phyloP scores from a whole-genome alignment of 257 asterid genomes.

The Perilla frutescens region DNA sequence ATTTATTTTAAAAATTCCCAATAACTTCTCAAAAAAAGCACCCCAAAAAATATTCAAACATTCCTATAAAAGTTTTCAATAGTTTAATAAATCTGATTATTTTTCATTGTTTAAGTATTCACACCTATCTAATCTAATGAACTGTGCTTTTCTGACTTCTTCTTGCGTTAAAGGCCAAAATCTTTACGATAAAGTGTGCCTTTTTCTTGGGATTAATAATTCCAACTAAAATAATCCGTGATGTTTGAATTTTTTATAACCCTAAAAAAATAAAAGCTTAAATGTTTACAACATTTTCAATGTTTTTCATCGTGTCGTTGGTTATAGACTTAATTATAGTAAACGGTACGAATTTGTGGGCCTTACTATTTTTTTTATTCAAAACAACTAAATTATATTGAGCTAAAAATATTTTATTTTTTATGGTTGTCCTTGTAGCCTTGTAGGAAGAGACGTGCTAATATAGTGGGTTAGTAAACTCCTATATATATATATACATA shows the following conservation, averaged over 20 bases:
- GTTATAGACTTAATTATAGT: too few species aligned
- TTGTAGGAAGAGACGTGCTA: too few species aligned
- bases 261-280: background rate
- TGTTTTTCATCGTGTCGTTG: background rate
- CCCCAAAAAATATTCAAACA: background rate
- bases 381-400: too few species aligned
- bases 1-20: too few species aligned
- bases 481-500: too few species aligned
- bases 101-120: background rate
- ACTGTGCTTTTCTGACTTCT: background rate
- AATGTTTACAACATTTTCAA: background rate
- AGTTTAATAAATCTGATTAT: too few species aligned
- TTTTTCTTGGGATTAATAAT: background rate
- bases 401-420: background rate
- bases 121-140: background rate
- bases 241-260: background rate
- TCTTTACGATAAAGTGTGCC: background rate
- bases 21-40: background rate
- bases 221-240: background rate
- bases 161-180: slow-evolving; percentile 1
- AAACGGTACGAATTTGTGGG: background rate
- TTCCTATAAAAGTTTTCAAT: background rate
- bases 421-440: too few species aligned
- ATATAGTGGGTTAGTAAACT: too few species aligned
- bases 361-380: background rate